Percentiles rank a stretch among this genome's conserved stretches.
Evolutionary conservation across 1,139 yeast species (phyloP).

Genomic region (Yamadazyma friedrichii): DNA sequence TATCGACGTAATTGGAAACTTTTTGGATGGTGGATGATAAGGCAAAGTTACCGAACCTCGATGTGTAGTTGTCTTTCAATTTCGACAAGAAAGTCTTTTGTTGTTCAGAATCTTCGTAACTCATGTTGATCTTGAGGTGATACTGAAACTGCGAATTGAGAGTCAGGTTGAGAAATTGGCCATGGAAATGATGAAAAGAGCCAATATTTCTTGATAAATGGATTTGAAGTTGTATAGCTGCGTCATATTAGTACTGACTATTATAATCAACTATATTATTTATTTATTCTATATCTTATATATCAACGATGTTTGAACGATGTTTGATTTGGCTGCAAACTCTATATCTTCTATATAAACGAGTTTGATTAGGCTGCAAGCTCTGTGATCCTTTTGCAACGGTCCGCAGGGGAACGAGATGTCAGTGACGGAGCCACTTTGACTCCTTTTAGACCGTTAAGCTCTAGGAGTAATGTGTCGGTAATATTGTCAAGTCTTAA

Average conservation of each 20-base stretch:
- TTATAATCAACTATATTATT: neutral
- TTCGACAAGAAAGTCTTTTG: conserved; percentile 31
- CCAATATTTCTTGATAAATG: conserved; percentile 26
- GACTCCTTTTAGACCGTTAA: too few relatives aligned
- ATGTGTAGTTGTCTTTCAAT: conserved; percentile 36
- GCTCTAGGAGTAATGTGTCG: too few relatives aligned
- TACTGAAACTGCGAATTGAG: neutral
- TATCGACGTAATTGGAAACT: conserved; percentile 26
- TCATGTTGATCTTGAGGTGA: neutral
- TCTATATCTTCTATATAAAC: too few relatives aligned
- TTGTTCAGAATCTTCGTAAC: conserved; percentile 13
- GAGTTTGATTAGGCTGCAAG: too few relatives aligned
- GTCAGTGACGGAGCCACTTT: too few relatives aligned
- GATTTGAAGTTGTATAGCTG: conserved; percentile 19
- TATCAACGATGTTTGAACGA: neutral
- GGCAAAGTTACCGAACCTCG: conserved; percentile 36
- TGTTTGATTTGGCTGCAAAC: neutral
- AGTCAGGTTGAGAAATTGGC: too few relatives aligned
- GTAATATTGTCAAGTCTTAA: too few relatives aligned
- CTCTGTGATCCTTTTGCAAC: too few relatives aligned
- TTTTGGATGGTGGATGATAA: conserved; percentile 22
- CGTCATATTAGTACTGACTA: too few relatives aligned
- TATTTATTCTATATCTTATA: neutral
- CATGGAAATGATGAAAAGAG: conserved; percentile 33
- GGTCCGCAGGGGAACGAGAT: too few relatives aligned